A percentile compares a stretch with the other conserved stretches of the same genome.
Evolutionary conservation across 257 asterid species (phyloP).

Genomic region (Solanum raphanifolium): DNA sequence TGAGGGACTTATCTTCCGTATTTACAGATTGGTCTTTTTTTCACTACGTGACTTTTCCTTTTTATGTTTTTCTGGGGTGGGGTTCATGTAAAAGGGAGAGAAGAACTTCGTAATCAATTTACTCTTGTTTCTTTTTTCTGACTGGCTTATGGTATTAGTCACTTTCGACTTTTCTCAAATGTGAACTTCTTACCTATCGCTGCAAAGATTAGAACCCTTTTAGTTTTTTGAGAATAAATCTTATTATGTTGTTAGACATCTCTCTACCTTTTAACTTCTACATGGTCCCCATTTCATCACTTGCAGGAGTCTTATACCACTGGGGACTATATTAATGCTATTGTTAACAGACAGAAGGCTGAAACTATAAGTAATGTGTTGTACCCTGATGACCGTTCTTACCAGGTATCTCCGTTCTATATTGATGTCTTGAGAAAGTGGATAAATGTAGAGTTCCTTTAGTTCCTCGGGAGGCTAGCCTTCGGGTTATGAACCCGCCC

Average conservation of each 20-base stretch:
- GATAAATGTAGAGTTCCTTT: background rate
- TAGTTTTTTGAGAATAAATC: background rate
- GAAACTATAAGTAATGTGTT: conserved; percentile 40
- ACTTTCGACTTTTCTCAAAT: background rate
- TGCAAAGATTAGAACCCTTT: background rate
- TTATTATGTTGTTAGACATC: background rate
- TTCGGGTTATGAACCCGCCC: background rate
- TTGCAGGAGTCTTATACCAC: conserved; percentile 40
- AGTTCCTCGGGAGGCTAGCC: background rate
- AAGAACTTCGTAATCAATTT: background rate
- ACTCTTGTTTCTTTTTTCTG: background rate
- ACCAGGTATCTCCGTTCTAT: conserved; percentile 24
- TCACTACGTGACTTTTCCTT: background rate
- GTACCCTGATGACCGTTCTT: conserved; percentile 48
- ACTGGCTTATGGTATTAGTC: background rate
- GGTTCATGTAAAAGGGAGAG: background rate
- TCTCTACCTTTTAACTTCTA: background rate
- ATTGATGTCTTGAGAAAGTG: background rate
- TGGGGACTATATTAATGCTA: conserved; percentile 39
- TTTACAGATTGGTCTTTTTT: background rate
- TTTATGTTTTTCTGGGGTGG: background rate
- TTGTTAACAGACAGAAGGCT: conserved; percentile 38
- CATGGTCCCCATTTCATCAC: background rate
- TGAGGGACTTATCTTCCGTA: background rate
- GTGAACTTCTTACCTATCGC: background rate